These are phyloP conservation scores for Serendipita indica DNA, from an alignment of 768 basidiomycete genomes.

Conservation along the genomic window DNA sequence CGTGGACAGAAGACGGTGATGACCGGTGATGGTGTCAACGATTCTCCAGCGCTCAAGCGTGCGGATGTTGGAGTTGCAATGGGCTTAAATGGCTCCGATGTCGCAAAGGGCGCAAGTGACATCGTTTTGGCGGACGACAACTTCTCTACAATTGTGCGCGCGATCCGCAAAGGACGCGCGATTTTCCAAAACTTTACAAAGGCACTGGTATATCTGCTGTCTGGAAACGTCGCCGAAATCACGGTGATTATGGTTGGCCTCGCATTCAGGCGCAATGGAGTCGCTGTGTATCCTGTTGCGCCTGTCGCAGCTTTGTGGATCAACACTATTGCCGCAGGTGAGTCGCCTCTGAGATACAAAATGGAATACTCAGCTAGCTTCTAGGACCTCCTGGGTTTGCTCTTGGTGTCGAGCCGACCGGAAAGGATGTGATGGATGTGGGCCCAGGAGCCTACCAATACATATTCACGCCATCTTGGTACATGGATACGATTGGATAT, in stretches of 20 bases:
- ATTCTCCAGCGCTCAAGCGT: slow-evolving; percentile 40
- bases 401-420: slow-evolving; percentile 37
- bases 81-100: slow-evolving; percentile 40
- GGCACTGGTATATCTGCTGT: slow-evolving; percentile 39
- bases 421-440: slow-evolving; percentile 34
- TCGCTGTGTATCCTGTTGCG: slow-evolving; percentile 42
- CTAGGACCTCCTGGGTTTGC: slow-evolving; percentile 39
- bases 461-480: slow-evolving; percentile 26
- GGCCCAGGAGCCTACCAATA: slow-evolving; percentile 23
- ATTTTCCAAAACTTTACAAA: slow-evolving; percentile 42
- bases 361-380: not conserved
- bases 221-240: slow-evolving; percentile 41
- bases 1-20: slow-evolving; percentile 40
- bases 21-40: slow-evolving; percentile 43
- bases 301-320: slow-evolving; percentile 30
- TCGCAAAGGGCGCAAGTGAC: slow-evolving; percentile 45
- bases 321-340: slow-evolving; percentile 6
- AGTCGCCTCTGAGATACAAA: not conserved
- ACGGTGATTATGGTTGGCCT: slow-evolving; percentile 40
- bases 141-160: slow-evolving; percentile 48
- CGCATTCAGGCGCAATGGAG: slow-evolving; percentile 34
- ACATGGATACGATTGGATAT: slow-evolving; percentile 25
- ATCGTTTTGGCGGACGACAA: slow-evolving; percentile 51
- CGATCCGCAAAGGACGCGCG: slow-evolving; percentile 50
- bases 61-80: slow-evolving; percentile 50